A percentile compares a stretch with the other conserved stretches of the same genome.
Evolutionary conservation across 108 stramenopile species (phyloP).

Genomic region (Cyclotella sp.): DNA sequence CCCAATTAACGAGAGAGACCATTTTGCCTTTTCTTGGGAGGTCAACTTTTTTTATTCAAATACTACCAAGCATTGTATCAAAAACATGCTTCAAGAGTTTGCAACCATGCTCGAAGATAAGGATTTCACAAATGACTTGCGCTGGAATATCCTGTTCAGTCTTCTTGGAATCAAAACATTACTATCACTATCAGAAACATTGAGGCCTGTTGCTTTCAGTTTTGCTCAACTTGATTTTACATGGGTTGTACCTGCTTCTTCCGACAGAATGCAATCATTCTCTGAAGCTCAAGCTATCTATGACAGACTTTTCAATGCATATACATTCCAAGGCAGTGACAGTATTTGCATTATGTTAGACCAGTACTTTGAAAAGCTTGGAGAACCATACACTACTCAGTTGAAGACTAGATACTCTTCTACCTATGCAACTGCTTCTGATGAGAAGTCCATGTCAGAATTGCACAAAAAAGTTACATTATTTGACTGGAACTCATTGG

Average conservation of each 20-base stretch:
- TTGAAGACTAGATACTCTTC: neutral
- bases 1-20: neutral
- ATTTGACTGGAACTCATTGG: too few species aligned
- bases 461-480: neutral
- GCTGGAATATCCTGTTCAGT: slow-evolving; percentile 2
- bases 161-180: neutral
- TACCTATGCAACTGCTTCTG: neutral
- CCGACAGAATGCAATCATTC: neutral
- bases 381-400: neutral
- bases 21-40: slow-evolving; percentile 5
- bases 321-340: neutral
- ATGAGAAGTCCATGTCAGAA: neutral
- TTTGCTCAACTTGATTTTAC: neutral
- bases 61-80: too few species aligned
- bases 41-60: neutral
- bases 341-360: neutral
- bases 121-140: neutral
- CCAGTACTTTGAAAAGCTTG: neutral
- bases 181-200: neutral
- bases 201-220: slow-evolving; percentile 6
- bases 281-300: neutral
- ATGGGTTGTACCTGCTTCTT: neutral
- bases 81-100: too few species aligned
- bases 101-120: neutral
- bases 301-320: slow-evolving; percentile 1